phyloP scores from a whole-genome alignment of 1,284 basidiomycete genomes.

The Apiotrichum sp. region DNA sequence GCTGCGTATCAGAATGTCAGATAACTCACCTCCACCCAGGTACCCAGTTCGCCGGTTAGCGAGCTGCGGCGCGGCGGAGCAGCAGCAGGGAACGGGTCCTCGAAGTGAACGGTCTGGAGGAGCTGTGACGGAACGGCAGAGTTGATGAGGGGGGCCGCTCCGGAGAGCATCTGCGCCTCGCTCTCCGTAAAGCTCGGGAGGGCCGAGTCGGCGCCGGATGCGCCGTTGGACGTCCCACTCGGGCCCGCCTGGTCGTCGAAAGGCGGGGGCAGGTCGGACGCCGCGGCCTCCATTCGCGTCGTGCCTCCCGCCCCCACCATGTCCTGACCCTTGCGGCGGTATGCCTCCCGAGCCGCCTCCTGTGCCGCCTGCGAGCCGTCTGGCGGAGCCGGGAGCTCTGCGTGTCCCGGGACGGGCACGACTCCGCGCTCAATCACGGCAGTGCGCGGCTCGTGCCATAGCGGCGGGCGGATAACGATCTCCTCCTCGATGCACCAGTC shows the following conservation, averaged over 20 bases:
- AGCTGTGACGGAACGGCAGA: conserved; percentile 18
- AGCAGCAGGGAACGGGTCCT: neutral
- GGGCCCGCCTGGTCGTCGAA: conserved; percentile 23
- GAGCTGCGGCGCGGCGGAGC: neutral
- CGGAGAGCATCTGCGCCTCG: conserved; percentile 34
- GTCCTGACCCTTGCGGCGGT: conserved; percentile 44
- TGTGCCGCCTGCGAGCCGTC: neutral
- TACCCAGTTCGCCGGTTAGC: conserved; percentile 34
- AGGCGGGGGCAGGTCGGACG: conserved; percentile 27
- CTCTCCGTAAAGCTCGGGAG: conserved; percentile 39
- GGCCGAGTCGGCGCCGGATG: neutral
- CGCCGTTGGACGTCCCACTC: conserved; percentile 5
- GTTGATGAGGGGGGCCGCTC: conserved; percentile 22
- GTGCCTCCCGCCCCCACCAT: conserved; percentile 42
- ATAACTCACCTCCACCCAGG: conserved; percentile 40
- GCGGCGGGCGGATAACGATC: conserved; percentile 27
- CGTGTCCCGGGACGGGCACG: conserved; percentile 13
- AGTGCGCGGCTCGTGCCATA: conserved; percentile 33
- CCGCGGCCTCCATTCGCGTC: neutral
- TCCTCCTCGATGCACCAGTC: conserved; percentile 32
- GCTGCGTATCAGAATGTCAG: neutral
- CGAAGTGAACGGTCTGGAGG: conserved; percentile 24
- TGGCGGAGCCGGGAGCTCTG: neutral
- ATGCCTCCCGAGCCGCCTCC: conserved; percentile 39
- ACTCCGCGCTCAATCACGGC: conserved; percentile 29